Evolutionary conservation across 2,329 filamentous ascomycete species (phyloP), one percentile per base, ranked within the genome.

Genomic region (Apiospora koreana): DNA sequence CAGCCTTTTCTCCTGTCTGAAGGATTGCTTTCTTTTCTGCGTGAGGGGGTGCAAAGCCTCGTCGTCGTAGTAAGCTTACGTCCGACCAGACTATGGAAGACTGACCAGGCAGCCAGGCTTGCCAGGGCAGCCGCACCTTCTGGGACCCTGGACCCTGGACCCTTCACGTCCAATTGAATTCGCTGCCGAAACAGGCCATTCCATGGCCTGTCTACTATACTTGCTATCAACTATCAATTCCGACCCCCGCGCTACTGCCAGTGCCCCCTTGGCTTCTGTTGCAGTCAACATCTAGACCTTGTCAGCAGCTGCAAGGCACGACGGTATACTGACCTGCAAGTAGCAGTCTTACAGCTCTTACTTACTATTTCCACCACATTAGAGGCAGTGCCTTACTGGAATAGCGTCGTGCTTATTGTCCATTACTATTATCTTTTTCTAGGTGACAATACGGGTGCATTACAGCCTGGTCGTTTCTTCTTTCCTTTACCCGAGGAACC

Each of bases 11-110:
- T 12, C 21, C 3, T 21, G 7, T 10, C 25, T 35, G 16, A 6
- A 58, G 50, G 50, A 58, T 58, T 18, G 0, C 16, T 5, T 58
- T 58, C 46, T 50, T 9, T 25, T n/a, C n/a, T n/a, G n/a, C 1
- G 28, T 7, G 16, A 16, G 16, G 48, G 50, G 7, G 28, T 21
- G 50, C 4, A 50, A n/a, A 50, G 25, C 25, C 50, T 31, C 54
- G 18, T 35, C 35, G 54, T 62, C 54, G 31, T 62, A 62, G 54
- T 62, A 62, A 62, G 54, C 54, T 62, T 62, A 62, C 18, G 54
- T 38, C 31, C 54, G 10, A 38, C 54, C 12, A 62, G 21, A 62
- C 9, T 16, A 21, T 9, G 28, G 48, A 18, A 31, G 38, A 43
- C 41, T 43, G 41, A 43, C 41, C 12, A 54, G n/a, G n/a, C n/a